Evolutionary conservation across 345 rosid species (phyloP), one percentile per base, ranked within the genome.

Genomic region (Syzygium aqueum): DNA sequence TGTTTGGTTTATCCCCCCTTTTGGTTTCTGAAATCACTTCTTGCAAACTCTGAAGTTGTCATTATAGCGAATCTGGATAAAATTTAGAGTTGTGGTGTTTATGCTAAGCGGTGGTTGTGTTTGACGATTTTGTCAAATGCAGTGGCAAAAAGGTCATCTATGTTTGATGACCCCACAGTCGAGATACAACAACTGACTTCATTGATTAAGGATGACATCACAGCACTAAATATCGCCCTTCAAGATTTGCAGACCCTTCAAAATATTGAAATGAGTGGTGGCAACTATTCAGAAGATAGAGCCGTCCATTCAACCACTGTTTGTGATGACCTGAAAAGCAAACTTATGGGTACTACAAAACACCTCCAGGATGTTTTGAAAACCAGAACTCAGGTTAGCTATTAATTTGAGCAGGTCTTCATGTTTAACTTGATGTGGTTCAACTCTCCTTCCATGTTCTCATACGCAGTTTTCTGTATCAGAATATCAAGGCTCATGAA

Each of bases 401-500:
- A 50, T 43, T 49, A 73, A 37, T 37, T 73, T 73, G 27, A 40
- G 8, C 8, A 10, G 82, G 12, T 73, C 83, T 83, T 61, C 13
- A 7, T 53, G 52, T 37, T 85, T 50, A 88, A 86, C 33, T 51
- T 56, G 28, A 65, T 84, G 84, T 21, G 49, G 83, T 51, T 84
- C 86, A 28, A n/a, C 87, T 15, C 28, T 73, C 80, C 25, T 33
- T 73, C 80, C 80, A 73, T 33, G 49, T 37, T 73, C 49, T 73
- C 25, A 73, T 37, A 19, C 82, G 19, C 11, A 25, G 14, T 73
- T 84, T 85, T 53, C 84, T 43, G n/a, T 57, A 84, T 89, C 92
- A 96, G 98, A 96, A 96, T 89, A 95, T 95, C 86, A 97, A 95
- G 90, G 99, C 98, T 88, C 98, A 96, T 91, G 98, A 96, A 88